Conservation (phyloP, 2,329 filamentous ascomycete species). For the Xylariaceae sp. region DNA sequence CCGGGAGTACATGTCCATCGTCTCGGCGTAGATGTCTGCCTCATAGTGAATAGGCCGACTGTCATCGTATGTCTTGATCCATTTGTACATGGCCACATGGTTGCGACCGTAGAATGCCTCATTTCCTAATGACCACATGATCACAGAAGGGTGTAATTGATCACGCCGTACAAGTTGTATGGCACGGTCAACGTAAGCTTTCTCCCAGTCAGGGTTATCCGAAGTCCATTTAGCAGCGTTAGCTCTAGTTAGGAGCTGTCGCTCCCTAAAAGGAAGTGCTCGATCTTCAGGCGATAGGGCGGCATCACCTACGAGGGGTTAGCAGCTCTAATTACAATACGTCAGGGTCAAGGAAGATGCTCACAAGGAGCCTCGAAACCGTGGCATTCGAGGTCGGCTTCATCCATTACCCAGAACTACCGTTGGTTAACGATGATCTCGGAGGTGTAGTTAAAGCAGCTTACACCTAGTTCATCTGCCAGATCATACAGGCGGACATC, state of each 20-base stretch:
- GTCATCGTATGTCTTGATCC: constrained; percentile 60
- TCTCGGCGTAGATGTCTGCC: constrained; percentile 61
- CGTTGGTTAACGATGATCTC: constrained; percentile 33
- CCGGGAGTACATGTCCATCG: constrained; percentile 63
- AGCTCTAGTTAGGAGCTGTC: constrained; percentile 44
- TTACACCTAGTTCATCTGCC: constrained; percentile 58
- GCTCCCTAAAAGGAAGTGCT: constrained; percentile 39
- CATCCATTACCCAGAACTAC: constrained; percentile 61
- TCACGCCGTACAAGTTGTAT: constrained; percentile 67
- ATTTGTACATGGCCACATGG: constrained; percentile 66
- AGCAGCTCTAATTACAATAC: constrained; percentile 4
- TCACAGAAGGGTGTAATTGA: constrained; percentile 69
- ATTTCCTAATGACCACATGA: constrained; percentile 73
- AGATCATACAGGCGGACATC: constrained; percentile 61
- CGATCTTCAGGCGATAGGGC: constrained; percentile 38
- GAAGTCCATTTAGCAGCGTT: constrained; percentile 57
- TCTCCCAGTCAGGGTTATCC: constrained; percentile 63
- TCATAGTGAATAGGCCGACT: constrained; percentile 68
- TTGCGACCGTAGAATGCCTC: constrained; percentile 72
- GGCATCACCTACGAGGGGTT: constrained; percentile 37
- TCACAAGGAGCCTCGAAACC: constrained; percentile 43
- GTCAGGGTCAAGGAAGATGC: background rate
- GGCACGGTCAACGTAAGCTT: constrained; percentile 70
- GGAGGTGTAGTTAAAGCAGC: background rate
- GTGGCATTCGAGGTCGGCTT: constrained; percentile 52